Evolutionary conservation across 768 basidiomycete genomes (phyloP).

Genomic region (Leccinum boreale): DNA sequence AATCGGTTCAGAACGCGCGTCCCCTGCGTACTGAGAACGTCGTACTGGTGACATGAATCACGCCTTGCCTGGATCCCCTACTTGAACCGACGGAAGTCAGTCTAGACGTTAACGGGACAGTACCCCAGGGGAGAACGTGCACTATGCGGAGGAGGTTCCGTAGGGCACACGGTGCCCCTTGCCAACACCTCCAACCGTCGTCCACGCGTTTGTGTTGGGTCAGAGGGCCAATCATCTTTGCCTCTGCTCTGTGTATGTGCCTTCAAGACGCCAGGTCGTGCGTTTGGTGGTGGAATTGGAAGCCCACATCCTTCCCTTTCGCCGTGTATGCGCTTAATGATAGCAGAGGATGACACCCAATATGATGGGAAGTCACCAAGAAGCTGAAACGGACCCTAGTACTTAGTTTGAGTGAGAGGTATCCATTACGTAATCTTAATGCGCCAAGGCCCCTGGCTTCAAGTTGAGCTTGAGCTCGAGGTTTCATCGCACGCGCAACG

Average conservation of each 20-base stretch:
- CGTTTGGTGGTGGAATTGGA: background rate
- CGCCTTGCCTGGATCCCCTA: too few species aligned
- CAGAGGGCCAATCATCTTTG: background rate
- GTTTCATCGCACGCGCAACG: background rate
- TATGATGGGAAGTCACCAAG: too few species aligned
- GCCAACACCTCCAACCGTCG: too few species aligned
- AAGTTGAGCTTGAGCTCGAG: background rate
- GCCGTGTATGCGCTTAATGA: too few species aligned
- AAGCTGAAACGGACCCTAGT: too few species aligned
- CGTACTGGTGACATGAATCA: too few species aligned
- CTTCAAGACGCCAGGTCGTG: background rate
- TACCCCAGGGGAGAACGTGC: background rate
- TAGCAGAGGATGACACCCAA: too few species aligned
- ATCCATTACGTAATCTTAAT: background rate
- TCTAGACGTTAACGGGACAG: background rate
- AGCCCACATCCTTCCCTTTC: too few species aligned
- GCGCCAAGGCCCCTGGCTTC: background rate
- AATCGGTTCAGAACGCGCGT: too few species aligned
- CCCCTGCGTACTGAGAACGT: too few species aligned
- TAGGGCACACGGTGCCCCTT: background rate
- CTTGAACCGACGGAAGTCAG: too few species aligned
- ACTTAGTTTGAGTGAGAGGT: too few species aligned
- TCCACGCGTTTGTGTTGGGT: background rate
- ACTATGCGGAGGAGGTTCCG: background rate
- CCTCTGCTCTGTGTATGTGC: background rate